Conservation (phyloP, 2,329 filamentous ascomycete species). For the Polychaeton citri region DNA sequence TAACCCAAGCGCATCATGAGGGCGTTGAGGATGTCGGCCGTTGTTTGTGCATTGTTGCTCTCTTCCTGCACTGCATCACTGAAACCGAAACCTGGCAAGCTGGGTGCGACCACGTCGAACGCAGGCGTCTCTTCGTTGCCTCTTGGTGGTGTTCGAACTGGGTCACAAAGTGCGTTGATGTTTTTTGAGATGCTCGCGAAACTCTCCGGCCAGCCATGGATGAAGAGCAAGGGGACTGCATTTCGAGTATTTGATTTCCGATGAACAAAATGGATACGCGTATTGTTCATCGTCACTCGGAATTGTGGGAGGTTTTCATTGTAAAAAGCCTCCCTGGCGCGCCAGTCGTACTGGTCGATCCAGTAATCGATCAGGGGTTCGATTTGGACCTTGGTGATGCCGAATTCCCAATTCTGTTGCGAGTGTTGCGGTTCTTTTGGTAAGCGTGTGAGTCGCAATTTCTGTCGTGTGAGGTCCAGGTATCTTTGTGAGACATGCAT, state of each 20-base stretch:
- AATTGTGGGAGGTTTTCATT: slow-evolving; percentile 51
- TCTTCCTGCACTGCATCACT: slow-evolving; percentile 46
- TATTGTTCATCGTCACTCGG: slow-evolving; percentile 39
- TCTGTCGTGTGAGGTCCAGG: slow-evolving; percentile 52
- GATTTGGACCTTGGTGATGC: slow-evolving; percentile 46
- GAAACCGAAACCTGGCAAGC: slow-evolving; percentile 53
- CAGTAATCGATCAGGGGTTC: slow-evolving; percentile 47
- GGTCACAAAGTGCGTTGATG: slow-evolving; percentile 41
- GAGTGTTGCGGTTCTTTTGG: slow-evolving; percentile 40
- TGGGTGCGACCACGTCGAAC: slow-evolving; percentile 55
- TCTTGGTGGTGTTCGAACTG: slow-evolving; percentile 27
- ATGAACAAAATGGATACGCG: slow-evolving; percentile 53
- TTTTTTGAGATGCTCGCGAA: slow-evolving; percentile 48
- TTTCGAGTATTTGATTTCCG: slow-evolving; percentile 38
- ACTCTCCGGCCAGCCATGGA: slow-evolving; percentile 51
- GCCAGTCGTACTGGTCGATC: slow-evolving; percentile 55
- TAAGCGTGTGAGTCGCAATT: slow-evolving; percentile 52
- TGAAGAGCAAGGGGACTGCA: slow-evolving; percentile 49
- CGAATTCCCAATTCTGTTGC: slow-evolving; percentile 32
- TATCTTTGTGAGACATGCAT: slow-evolving; percentile 48
- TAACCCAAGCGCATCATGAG: slow-evolving; percentile 52
- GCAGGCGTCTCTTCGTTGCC: slow-evolving; percentile 27
- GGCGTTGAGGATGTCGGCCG: slow-evolving; percentile 42
- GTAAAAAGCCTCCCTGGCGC: slow-evolving; percentile 42
- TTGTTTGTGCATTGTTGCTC: slow-evolving; percentile 36